Evolutionary conservation across 371 early-diverging fungal genomes (phyloP), one percentile per base, ranked within the genome.

Genomic region (Rhizomucor miehei): DNA sequence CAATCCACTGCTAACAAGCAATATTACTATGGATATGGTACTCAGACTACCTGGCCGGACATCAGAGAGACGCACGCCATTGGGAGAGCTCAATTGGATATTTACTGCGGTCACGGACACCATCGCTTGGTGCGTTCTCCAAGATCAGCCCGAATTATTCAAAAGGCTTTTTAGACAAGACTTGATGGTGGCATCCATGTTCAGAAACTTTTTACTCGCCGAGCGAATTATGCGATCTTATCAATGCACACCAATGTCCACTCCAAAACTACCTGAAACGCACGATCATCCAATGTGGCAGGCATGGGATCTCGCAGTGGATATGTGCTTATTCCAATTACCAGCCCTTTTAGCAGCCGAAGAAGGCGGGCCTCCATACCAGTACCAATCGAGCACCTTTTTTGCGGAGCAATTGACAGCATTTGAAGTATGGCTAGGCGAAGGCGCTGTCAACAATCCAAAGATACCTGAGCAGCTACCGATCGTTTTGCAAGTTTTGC

Each of bases 61-160:
- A 25, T 86, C 85, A 56, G 97, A 97, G 63, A 81, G 98, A 44
- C 82, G 95, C 13, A 95, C 97, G 1, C 95, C 97, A 0, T 70
- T 95, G 9, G 98, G 98, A 51, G 97, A 98, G 65, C 81, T 98
- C 48, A 96, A 95, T 65, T 98, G 98, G 98, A 95, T 98, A 13
- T 96, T 98, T 62, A 97, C 97, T 0, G 92, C 99, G 25, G 92
- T 98, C 25, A 97, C 96, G 0, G 99, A 98, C 71, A 97, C 98
- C 6, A 98, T 98, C 50, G 99, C 99, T n/a, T 98, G 99, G 99
- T 91, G 85, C 59, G 89, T 92, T 13, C 68, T 98, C 25, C 78
- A 77, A 47, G 71, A 70, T 48, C 89, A 94, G 14, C 87, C 88
- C 11, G 94, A 92, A 49, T 59, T 92, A 25, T 98, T 98, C 72